These are phyloP conservation scores for Colletotrichum sojae DNA, from an alignment of 2,329 filamentous ascomycete species.

Conservation along the genomic window DNA sequence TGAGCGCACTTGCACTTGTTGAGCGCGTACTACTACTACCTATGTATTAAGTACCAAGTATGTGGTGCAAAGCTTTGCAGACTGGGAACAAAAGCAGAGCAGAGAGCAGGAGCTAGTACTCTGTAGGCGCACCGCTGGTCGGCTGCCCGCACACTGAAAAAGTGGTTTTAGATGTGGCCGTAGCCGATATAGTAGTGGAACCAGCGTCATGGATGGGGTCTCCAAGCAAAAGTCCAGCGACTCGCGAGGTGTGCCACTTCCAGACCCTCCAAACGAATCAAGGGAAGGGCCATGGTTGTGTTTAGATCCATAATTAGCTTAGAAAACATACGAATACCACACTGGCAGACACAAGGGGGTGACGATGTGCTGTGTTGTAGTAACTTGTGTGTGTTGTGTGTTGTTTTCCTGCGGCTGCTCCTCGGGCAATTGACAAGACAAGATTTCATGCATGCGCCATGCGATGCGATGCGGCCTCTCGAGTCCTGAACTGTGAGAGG, in stretches of 20 bases:
- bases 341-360: background rate
- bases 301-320: slow-evolving; percentile 26
- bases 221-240: slow-evolving; percentile 12
- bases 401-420: slow-evolving; percentile 31
- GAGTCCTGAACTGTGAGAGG: too few relatives aligned
- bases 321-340: background rate
- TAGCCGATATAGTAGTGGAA: slow-evolving; percentile 37
- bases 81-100: too few relatives aligned
- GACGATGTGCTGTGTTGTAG: slow-evolving; percentile 6
- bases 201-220: slow-evolving; percentile 27
- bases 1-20: background rate
- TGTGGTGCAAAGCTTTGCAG: too few relatives aligned
- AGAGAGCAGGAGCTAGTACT: too few relatives aligned
- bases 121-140: too few relatives aligned
- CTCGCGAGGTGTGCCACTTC: too few relatives aligned
- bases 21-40: background rate
- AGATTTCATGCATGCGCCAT: slow-evolving; percentile 19
- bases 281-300: too few relatives aligned
- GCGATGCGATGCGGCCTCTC: background rate
- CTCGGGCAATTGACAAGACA: slow-evolving; percentile 35
- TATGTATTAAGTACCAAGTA: too few relatives aligned
- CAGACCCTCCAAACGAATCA: background rate
- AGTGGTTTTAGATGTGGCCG: slow-evolving; percentile 33
- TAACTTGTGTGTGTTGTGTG: slow-evolving; percentile 10
- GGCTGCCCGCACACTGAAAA: background rate